Evolutionary conservation across 352 stramenopile genomes (phyloP).

Genomic region (Globisporangium takayamanum): DNA sequence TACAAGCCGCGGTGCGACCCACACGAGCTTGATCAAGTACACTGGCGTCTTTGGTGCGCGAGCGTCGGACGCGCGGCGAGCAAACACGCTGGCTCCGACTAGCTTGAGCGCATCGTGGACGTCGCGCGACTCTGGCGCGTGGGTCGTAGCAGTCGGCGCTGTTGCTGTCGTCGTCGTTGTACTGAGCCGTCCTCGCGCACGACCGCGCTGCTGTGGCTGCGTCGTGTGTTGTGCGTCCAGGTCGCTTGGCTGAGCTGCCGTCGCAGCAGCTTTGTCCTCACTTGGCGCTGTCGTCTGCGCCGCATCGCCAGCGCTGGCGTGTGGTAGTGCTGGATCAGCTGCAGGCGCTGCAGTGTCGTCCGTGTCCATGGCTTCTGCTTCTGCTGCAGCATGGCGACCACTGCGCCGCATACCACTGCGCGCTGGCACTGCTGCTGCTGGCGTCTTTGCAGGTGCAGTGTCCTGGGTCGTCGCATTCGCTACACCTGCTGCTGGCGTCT

Average conservation of each 20-base stretch:
- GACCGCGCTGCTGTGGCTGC: no score
- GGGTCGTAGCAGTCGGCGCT: no score
- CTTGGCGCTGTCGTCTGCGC: neutral
- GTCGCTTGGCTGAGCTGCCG: neutral
- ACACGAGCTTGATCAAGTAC: constrained; percentile 10
- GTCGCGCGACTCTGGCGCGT: neutral
- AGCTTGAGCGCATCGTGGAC: neutral
- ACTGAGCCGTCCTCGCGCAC: no score
- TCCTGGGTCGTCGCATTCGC: neutral
- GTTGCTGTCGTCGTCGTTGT: no score
- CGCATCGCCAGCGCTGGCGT: neutral
- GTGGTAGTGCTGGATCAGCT: neutral
- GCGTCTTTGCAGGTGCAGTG: neutral
- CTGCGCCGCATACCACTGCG: neutral
- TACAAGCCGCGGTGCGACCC: constrained; percentile 1
- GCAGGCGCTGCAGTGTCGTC: neutral
- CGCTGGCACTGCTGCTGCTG: constrained; percentile 1
- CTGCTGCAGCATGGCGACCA: neutral
- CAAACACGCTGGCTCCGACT: neutral
- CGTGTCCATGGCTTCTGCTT: neutral
- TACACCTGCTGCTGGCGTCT: neutral
- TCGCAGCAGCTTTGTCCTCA: neutral
- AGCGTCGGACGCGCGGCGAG: neutral
- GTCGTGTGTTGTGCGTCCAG: no score
- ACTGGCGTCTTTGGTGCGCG: neutral